These are phyloP conservation scores for Daucus carota DNA, from an alignment of 129 eudicot species.

Conservation along the genomic window DNA sequence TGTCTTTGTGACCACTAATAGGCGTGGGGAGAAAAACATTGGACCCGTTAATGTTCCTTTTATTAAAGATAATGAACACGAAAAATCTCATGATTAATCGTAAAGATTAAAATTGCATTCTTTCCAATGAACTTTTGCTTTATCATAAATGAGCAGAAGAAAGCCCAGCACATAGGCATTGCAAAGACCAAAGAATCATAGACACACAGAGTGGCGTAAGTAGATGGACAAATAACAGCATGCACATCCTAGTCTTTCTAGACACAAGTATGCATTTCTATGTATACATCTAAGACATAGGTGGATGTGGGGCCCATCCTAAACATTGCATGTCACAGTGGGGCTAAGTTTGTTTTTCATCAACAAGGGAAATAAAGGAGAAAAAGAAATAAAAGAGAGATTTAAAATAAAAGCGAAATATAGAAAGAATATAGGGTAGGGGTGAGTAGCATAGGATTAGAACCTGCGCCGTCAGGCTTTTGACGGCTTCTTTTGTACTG, in stretches of 20 bases:
- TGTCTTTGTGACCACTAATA: background rate
- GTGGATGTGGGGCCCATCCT: background rate
- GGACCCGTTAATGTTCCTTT: background rate
- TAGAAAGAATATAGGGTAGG: background rate
- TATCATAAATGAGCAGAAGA: conserved; percentile 2
- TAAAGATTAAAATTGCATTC: conserved; percentile 2
- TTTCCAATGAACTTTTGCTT: conserved; percentile 5
- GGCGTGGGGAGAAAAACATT: background rate
- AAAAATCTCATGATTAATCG: background rate
- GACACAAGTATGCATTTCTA: background rate
- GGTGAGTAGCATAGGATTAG: conserved; percentile 11
- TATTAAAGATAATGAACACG: background rate
- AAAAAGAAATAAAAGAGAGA: background rate
- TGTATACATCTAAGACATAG: background rate
- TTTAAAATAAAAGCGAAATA: background rate
- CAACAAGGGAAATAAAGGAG: conserved; percentile 26
- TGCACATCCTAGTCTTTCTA: background rate
- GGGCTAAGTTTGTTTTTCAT: conserved; percentile 25
- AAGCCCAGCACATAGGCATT: background rate
- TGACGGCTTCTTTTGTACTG: conserved; percentile 61
- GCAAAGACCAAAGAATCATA: conserved; percentile 1
- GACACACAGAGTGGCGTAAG: background rate
- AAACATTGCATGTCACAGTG: conserved; percentile 3
- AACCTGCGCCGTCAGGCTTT: conserved; percentile 88
- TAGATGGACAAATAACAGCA: background rate